These are phyloP conservation scores for Russula brevipes DNA, from an alignment of 768 basidiomycete genomes.

Conservation along the genomic window DNA sequence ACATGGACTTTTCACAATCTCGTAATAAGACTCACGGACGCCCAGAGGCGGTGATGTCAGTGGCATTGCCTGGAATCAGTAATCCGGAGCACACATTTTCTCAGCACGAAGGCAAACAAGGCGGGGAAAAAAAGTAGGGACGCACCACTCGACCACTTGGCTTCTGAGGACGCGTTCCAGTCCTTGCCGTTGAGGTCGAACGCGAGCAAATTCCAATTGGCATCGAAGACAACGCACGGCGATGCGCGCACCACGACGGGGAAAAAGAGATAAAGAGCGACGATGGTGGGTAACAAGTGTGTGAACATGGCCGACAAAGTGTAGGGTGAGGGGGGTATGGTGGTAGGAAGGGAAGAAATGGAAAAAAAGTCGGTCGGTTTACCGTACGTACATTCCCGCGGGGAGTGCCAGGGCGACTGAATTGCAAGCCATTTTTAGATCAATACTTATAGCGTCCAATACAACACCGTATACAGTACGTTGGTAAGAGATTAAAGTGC, in stretches of 20 bases:
- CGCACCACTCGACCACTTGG: slow-evolving; percentile 58
- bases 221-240: slow-evolving; percentile 76
- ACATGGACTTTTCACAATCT: too few species aligned
- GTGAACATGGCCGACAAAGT: slow-evolving; percentile 32
- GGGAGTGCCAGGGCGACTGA: too few species aligned
- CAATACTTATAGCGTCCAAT: background rate
- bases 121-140: background rate
- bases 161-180: slow-evolving; percentile 70
- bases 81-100: background rate
- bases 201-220: slow-evolving; percentile 75
- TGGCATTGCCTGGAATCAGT: slow-evolving; percentile 41
- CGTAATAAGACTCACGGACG: slow-evolving; percentile 56
- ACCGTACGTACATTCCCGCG: too few species aligned
- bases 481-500: slow-evolving; percentile 13
- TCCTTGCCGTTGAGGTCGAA: slow-evolving; percentile 83
- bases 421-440: too few species aligned
- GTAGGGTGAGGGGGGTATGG: background rate
- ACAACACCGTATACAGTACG: background rate
- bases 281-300: slow-evolving; percentile 37
- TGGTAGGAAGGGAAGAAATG: background rate
- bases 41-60: slow-evolving; percentile 67
- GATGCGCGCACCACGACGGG: slow-evolving; percentile 36
- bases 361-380: background rate
- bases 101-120: background rate
- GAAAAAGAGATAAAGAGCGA: slow-evolving; percentile 47